Evolutionary conservation across 148 eudicot species (phyloP), one percentile per base, ranked within the genome.

Genomic region (Linanthus parryae): DNA sequence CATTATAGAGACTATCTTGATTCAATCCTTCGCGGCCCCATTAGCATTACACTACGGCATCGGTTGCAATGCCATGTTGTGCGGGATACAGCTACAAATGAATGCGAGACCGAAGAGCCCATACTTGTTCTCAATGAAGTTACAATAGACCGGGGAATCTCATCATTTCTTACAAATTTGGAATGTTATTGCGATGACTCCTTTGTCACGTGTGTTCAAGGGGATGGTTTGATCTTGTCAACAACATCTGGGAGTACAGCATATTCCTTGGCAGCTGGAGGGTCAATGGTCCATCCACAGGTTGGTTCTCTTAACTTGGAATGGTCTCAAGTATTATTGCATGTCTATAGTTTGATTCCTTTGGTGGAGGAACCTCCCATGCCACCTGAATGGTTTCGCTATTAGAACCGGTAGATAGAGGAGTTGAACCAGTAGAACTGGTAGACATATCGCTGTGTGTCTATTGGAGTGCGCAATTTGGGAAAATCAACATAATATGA

Each of bases 271-370:
- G 98, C 98, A 7, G 95, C 98, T 58, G 98, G 98, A 43, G 98
- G 98, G 44, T 91, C 98, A 31, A 83, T 91, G 95, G 98, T 86
- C 55, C 98, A 91, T 68, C 98, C 98, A 39, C 98, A 86, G 86
- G 98, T 91, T 62, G 39, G 77, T 69, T 23, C 14, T 19, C 13
- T n/a, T n/a, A n/a, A n/a, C n/a, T n/a, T n/a, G n/a, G n/a, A n/a
- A n/a, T n/a, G n/a, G n/a, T n/a, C n/a, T n/a, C n/a, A n/a, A n/a
- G n/a, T n/a, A n/a, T n/a, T n/a, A n/a, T n/a, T n/a, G n/a, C n/a
- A n/a, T n/a, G n/a, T n/a, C n/a, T n/a, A n/a, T n/a, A n/a, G n/a
- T n/a, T n/a, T n/a, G n/a, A n/a, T n/a, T n/a, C n/a, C n/a, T n/a
- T n/a, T n/a, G n/a, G n/a, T n/a, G n/a, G n/a, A n/a, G n/a, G n/a